Base-by-base conservation (phyloP, 164 flowering plant genomes). In the Cinnamomum micranthum region DNA sequence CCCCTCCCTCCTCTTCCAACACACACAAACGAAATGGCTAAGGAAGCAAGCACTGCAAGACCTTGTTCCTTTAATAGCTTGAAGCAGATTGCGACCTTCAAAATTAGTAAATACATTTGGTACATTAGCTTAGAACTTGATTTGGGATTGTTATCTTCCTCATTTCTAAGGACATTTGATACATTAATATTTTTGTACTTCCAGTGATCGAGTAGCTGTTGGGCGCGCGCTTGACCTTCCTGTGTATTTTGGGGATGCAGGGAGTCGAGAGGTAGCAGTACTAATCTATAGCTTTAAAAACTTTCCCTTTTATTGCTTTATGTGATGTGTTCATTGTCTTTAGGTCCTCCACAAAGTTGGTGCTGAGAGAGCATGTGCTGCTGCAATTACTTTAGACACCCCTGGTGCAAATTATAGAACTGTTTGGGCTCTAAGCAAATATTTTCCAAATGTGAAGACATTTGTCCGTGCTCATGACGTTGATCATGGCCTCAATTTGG, bases 401-500 rank as follows among this genome's bases (percentile, higher is more conserved):
- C 99, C 99, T 62, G 99, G 99, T 83, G 97, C 99, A 78, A 96
- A 96, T 85, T 96, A 94, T 80, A 89, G 99, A 82, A 89, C 98
- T 75, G 99, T 96, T 71, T 96, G 99, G 99, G 99, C 99, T 65
- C 77, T 96, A 82, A 96, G 83, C 92, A 96, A 96, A 79, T 86
- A 96, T 81, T 96, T 88, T 82, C 97, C 99, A 11, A 94, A 96
- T 78, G 97, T 94, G 70, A 96, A 96, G 82, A 96, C 99, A 28
- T 96, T 92, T 90, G 99, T 96, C 35, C 99, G 99, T 80, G 99
- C 99, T 71, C 99, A 96, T 82, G 99, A 96, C 81, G 97, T 96
- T 72, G 99, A 91, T 82, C 99, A 96, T 83, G 99, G 99, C 76
- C 85, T 96, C 59, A 96, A 96, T 83, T 84, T 96, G 85, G 99